phyloP scores from a whole-genome alignment of 345 rosid genomes.

The Zanthoxylum bungeanum region DNA sequence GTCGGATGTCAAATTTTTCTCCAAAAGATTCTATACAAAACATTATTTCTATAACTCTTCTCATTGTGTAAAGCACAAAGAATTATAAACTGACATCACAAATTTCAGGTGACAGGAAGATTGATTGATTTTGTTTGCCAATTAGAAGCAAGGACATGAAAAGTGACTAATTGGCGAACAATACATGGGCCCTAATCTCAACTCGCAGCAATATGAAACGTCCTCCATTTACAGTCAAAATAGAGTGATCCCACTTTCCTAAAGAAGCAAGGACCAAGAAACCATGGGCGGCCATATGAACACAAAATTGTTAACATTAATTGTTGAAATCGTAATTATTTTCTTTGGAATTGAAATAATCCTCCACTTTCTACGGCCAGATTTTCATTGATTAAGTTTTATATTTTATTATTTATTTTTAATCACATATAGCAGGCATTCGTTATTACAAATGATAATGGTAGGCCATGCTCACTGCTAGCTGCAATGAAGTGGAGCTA shows the following conservation, averaged over 20 bases:
- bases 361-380: constrained; percentile 36
- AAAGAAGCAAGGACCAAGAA: constrained; percentile 64
- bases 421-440: neutral
- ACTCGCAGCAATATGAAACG: constrained; percentile 4
- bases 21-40: too few species aligned
- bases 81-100: neutral
- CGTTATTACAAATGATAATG: neutral
- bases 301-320: constrained; percentile 9
- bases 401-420: too few species aligned
- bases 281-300: constrained; percentile 12
- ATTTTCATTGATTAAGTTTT: neutral
- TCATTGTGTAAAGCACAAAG: neutral
- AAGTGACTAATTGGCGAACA: constrained; percentile 46
- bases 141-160: neutral
- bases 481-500: neutral
- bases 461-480: neutral
- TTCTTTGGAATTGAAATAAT: constrained; percentile 13
- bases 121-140: constrained; percentile 17
- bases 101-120: constrained; percentile 20
- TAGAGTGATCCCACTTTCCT: constrained; percentile 53
- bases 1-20: too few species aligned
- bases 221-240: constrained; percentile 14
- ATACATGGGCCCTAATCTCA: constrained; percentile 42
- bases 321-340: constrained; percentile 22
- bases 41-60: too few species aligned